A percentile compares a stretch with the other conserved stretches of the same genome.
Evolutionary conservation across 163 green algal genomes (phyloP).

Genomic region (Scenedesmus sp.): DNA sequence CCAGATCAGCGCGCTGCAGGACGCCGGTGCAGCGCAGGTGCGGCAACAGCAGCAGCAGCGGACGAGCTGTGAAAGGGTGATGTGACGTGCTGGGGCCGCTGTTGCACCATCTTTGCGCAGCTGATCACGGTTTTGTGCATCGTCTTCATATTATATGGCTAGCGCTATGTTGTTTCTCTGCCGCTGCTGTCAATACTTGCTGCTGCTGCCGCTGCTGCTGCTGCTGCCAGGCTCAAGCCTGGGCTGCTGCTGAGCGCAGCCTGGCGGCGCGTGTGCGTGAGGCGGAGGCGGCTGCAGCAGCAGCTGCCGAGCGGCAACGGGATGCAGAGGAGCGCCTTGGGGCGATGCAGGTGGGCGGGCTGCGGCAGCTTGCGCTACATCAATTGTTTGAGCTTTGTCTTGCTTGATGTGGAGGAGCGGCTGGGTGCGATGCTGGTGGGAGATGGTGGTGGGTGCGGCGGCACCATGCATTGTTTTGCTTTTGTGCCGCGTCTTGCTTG

Average conservation of each 20-base stretch:
- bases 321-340: constrained; percentile 5
- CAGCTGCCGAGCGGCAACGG: constrained; percentile 62
- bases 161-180: not conserved
- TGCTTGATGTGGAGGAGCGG: not conserved
- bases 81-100: not conserved
- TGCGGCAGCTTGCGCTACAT: not conserved
- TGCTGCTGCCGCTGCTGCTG: constrained; percentile 63
- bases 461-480: not conserved
- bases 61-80: not conserved
- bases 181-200: constrained; percentile 30
- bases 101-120: not conserved
- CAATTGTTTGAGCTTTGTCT: not conserved
- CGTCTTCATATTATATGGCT: not conserved
- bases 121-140: not conserved
- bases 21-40: constrained; percentile 33
- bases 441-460: not conserved
- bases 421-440: not conserved
- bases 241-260: constrained; percentile 80
- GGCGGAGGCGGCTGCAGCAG: constrained; percentile 68
- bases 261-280: constrained; percentile 67
- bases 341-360: constrained; percentile 29
- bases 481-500: too few relatives aligned
- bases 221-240: constrained; percentile 77
- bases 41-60: not conserved
- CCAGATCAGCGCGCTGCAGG: constrained; percentile 91